Conservation (phyloP, 176 grass and related monocot species). For the Musa acuminata region DNA sequence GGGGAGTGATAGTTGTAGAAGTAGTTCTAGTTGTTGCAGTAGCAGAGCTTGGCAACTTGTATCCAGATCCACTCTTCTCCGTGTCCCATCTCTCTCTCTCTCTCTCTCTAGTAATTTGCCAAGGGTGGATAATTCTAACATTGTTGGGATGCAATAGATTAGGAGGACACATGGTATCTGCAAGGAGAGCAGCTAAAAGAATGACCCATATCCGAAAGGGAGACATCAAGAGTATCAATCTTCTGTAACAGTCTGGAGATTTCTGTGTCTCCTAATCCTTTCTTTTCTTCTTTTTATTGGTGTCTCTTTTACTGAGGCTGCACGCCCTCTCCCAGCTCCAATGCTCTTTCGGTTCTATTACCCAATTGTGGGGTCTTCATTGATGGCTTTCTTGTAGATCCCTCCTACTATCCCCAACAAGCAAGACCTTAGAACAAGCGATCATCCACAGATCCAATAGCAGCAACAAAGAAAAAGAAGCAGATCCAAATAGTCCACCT, state of each 20-base stretch:
- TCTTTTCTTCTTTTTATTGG: conserved; percentile 12
- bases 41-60: conserved; percentile 30
- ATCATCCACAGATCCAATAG: background rate
- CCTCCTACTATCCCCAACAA: conserved; percentile 35
- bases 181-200: conserved; percentile 19
- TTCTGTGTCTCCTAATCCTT: background rate
- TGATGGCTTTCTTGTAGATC: conserved; percentile 39
- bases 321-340: conserved; percentile 39
- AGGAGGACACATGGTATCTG: background rate
- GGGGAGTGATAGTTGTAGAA: conserved; percentile 31
- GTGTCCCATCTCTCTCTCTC: conserved; percentile 15
- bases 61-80: conserved; percentile 47
- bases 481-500: background rate
- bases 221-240: no score
- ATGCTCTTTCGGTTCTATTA: conserved; percentile 57
- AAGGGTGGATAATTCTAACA: conserved; percentile 5
- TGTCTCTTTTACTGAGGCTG: conserved; percentile 39
- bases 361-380: conserved; percentile 44
- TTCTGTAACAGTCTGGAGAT: no score
- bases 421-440: conserved; percentile 27
- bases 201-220: background rate
- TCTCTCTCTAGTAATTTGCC: conserved; percentile 22
- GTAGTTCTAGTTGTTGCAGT: conserved; percentile 19
- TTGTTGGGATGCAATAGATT: no score
- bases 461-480: background rate